Evolutionary conservation across 176 grass and related monocot species (phyloP), one percentile per base, ranked within the genome.

Genomic region (Triticum dicoccoides): DNA sequence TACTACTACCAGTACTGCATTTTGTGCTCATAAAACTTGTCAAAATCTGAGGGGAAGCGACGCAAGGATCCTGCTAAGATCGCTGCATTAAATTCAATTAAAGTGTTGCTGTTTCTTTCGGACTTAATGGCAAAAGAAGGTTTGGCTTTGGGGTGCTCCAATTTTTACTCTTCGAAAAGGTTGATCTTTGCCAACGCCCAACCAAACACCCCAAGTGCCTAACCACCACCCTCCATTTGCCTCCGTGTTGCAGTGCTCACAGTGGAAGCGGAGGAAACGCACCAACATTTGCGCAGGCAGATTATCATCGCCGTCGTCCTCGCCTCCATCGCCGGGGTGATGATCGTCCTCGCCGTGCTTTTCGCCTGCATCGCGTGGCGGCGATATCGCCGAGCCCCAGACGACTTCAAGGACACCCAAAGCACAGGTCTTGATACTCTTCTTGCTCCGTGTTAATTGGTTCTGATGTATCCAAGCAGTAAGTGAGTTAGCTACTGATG

Each of bases 331-430:
- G 92, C 97, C 10, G 71, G 85, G 18, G 30, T 82, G 29, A 66
- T 62, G 45, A 88, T 99, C 66, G 2, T 88, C 20, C 10, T 89
- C 9, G 92, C 89, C 3, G 77, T 67, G 30, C 17, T 87, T 23
- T 96, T 73, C 20, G 94, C 92, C 65, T 90, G 83, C 79, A 76
- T 99, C 37, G 56, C 92, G 70, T 99, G 97, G 89, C 81, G 77
- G 33, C 90, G 86, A 86, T 88, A 83, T 59, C 87, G 82, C 47
- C 58, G 81, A 85, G 63, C 83, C 49, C 84, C 82, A 4, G 51
- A 87, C 69, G 49, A 87, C 65, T 86, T 67, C 35, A 92, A 92
- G 75, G 85, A 90, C 76, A 88, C 77, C 75, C 88, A 94, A 78
- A 92, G 77, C 77, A 88, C 92, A 83, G 97, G 97, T 99, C 72